phyloP scores from a whole-genome alignment of 805 yeast genomes.

The Clavispora vitiphila region DNA sequence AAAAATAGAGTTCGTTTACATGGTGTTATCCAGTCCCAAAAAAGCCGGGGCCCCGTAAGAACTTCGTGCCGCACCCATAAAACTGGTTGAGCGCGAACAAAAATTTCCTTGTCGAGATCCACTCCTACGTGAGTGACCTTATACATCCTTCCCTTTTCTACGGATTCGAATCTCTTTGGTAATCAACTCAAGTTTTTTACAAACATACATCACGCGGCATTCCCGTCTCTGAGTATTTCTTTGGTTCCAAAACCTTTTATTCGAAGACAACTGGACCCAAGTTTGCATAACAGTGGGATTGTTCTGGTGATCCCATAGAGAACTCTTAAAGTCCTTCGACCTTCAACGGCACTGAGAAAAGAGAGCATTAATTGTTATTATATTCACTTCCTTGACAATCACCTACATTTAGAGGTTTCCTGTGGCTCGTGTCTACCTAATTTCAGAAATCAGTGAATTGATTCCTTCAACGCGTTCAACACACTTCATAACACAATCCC shows the following conservation, averaged over 20 bases:
- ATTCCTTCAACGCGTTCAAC: background rate
- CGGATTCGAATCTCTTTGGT: background rate
- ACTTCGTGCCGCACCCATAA: conserved; percentile 7
- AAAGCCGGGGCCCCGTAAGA: background rate
- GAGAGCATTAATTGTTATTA: background rate
- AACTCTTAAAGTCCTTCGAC: background rate
- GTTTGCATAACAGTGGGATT: background rate
- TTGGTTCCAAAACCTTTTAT: background rate
- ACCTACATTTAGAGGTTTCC: background rate
- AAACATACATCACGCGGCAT: background rate
- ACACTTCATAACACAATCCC: background rate
- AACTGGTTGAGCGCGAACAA: conserved; percentile 4
- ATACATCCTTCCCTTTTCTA: background rate
- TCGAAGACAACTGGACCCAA: background rate
- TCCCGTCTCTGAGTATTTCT: background rate
- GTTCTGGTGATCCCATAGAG: background rate
- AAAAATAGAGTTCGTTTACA: too few species aligned
- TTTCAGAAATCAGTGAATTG: background rate
- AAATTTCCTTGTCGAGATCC: conserved; percentile 3
- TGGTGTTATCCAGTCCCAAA: background rate
- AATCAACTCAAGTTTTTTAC: background rate
- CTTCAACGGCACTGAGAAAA: background rate
- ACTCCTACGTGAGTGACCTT: background rate
- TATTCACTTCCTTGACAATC: background rate
- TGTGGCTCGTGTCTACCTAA: background rate